Conservation (phyloP, 306 rosid species). For the Vigna nakashimae region DNA sequence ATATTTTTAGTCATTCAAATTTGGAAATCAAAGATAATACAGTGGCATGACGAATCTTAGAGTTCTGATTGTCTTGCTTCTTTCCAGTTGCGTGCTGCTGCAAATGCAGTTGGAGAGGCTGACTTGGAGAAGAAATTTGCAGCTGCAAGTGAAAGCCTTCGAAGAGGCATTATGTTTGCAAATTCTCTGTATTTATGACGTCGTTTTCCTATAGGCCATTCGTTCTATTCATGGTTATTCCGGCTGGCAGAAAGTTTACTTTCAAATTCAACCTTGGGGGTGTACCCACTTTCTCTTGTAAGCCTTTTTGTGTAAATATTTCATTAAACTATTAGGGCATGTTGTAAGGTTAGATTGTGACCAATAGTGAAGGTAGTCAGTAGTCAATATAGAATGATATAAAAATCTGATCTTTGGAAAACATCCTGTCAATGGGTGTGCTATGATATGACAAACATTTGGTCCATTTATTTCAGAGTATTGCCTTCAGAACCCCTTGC, state of each 20-base stretch:
- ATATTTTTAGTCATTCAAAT: conserved; percentile 10
- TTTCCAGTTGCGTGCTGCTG: conserved; percentile 82
- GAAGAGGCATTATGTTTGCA: conserved; percentile 97
- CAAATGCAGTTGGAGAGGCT: conserved; percentile 90
- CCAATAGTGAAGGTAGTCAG: conserved; percentile 22
- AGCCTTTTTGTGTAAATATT: conserved; percentile 39
- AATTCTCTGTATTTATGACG: conserved; percentile 86
- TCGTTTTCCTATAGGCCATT: conserved; percentile 46
- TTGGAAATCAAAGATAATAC: conserved; percentile 12
- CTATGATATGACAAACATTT: conserved; percentile 15
- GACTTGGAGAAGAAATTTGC: conserved; percentile 83
- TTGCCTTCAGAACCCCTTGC: conserved; percentile 34
- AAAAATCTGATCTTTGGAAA: not conserved
- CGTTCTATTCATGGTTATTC: conserved; percentile 19
- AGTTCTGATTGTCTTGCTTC: conserved; percentile 22
- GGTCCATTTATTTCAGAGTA: conserved; percentile 3
- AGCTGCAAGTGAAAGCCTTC: conserved; percentile 91
- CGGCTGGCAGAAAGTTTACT: conserved; percentile 25
- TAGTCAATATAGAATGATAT: conserved; percentile 18
- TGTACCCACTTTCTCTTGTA: conserved; percentile 23
- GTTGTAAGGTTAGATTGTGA: conserved; percentile 8
- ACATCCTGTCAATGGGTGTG: not conserved
- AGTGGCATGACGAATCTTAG: not conserved
- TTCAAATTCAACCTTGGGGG: conserved; percentile 12
- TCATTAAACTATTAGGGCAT: not conserved